Base-by-base conservation (phyloP, 1,284 basidiomycete genomes). In the Pseudozyma hubeiensis region DNA sequence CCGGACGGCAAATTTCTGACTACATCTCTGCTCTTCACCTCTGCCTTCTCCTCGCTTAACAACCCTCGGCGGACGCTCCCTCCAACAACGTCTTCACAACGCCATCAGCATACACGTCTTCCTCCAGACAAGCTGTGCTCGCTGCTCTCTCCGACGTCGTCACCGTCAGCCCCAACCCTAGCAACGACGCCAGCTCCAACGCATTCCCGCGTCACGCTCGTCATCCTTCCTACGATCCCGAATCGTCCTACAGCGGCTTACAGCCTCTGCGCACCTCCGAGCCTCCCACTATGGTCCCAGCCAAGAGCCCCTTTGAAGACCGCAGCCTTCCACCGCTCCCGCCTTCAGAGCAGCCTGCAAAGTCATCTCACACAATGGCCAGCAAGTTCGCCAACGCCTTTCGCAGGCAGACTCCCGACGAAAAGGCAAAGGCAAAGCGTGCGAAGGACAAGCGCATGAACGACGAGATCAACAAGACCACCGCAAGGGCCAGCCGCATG, bases 131-230 rank as follows among this genome's bases (percentile, higher is more conserved):
- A 17, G 69, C 72, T 30, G 78, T 81, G 1, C 53, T 81, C 17
- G 79, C 67, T 19, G 79, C 79, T 37, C 69, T 81, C 31, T 76
- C 76, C 39, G 79, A 81, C 67, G 78, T 81, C 31, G 70, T 80
- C 19, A 78, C 64, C 13, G 71, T 78, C 56, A 57, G 60, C 35
- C 53, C 70, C 39, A 55, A 59, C 50, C 35, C 57, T 7, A 58
- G 48, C 6, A 29, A 52, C 58, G 31, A 47, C 39, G 14, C 53
- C 34, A 35, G 41, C 40, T 55, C 47, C 29, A 16, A 44, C n/a
- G 58, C 52, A 29, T 49, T 61, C 30, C 55, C 60, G 17, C 56
- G 53, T 13, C 66, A 69, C 56, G 48, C 55, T 30, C 48, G 48
- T 10, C 66, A 69, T 5, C 53, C 60, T 14, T 63, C 66, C 40